Percentiles rank a stretch among this genome's conserved stretches.
Conservation (phyloP, 2,329 filamentous ascomycete genomes). For the Apiospora arundinis region DNA sequence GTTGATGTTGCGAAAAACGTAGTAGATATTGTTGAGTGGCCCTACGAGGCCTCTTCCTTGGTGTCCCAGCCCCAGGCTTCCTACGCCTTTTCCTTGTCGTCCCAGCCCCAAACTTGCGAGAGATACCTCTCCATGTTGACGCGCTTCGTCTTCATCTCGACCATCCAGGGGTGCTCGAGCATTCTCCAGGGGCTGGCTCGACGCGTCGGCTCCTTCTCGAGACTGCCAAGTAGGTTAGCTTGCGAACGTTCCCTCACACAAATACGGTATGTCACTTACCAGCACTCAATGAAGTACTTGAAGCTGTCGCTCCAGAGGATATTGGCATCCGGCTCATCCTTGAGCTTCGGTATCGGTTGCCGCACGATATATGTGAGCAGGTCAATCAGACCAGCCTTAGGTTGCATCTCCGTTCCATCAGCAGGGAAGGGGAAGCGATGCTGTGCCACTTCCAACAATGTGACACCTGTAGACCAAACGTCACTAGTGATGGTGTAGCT, state of each 20-base stretch:
- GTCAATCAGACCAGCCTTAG: conserved; percentile 90
- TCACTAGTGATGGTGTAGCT: conserved; percentile 98
- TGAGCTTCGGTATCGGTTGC: conserved; percentile 92
- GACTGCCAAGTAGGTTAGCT: conserved; percentile 56
- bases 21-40: neutral
- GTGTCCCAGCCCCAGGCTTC: conserved; percentile 97
- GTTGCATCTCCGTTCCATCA: conserved; percentile 94
- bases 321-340: conserved; percentile 88
- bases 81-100: conserved; percentile 53
- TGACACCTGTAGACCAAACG: conserved; percentile 97
- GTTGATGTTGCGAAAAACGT: neutral
- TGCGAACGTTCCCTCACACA: neutral
- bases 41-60: conserved; percentile 18
- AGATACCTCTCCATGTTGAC: conserved; percentile 98
- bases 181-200: conserved; percentile 97
- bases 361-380: conserved; percentile 96
- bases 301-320: conserved; percentile 97
- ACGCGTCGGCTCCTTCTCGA: conserved; percentile 89
- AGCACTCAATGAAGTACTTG: conserved; percentile 99
- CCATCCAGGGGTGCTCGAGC: conserved; percentile 98
- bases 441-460: conserved; percentile 97
- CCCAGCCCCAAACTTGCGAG: conserved; percentile 96
- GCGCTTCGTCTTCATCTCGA: conserved; percentile 93
- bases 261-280: conserved; percentile 66
- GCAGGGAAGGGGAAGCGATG: conserved; percentile 98